These are phyloP conservation scores for Huntiella abstrusa DNA, from an alignment of 2,329 filamentous ascomycete genomes.

Conservation along the genomic window DNA sequence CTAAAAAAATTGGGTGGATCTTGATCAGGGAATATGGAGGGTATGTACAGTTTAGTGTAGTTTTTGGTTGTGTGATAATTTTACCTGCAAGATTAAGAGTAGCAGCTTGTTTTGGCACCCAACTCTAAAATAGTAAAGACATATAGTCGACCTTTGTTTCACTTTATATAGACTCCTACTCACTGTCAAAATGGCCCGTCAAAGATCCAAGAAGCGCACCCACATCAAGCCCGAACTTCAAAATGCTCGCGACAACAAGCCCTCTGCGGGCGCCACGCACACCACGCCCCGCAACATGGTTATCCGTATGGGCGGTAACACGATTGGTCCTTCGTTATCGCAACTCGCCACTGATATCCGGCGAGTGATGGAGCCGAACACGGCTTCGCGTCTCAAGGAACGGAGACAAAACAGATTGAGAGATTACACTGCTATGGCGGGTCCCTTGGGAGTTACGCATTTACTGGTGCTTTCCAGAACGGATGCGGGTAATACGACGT, in stretches of 20 bases:
- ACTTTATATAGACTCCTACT: neutral
- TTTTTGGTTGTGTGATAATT: neutral
- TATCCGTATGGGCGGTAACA: constrained; percentile 84
- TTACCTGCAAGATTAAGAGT: neutral
- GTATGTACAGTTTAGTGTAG: neutral
- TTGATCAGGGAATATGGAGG: neutral
- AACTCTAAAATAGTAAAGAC: neutral
- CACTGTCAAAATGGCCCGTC: constrained; percentile 47
- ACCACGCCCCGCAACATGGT: constrained; percentile 91
- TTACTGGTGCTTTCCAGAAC: constrained; percentile 85
- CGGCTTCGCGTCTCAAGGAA: constrained; percentile 76
- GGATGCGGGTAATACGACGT: constrained; percentile 74
- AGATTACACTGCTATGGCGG: constrained; percentile 91
- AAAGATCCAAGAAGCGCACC: constrained; percentile 74
- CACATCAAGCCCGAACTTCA: constrained; percentile 51
- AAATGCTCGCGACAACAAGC: constrained; percentile 30
- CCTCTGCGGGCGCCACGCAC: constrained; percentile 41
- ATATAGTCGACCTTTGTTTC: neutral
- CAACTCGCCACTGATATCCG: constrained; percentile 85
- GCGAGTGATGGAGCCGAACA: constrained; percentile 88
- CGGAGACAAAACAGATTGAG: constrained; percentile 70
- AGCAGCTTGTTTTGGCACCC: neutral
- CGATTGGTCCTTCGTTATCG: constrained; percentile 78
- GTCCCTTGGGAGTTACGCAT: constrained; percentile 82
- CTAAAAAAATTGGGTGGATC: constrained; percentile 10